Conservation (phyloP, 163 green algal species). For the Smithsoniella earleae region DNA sequence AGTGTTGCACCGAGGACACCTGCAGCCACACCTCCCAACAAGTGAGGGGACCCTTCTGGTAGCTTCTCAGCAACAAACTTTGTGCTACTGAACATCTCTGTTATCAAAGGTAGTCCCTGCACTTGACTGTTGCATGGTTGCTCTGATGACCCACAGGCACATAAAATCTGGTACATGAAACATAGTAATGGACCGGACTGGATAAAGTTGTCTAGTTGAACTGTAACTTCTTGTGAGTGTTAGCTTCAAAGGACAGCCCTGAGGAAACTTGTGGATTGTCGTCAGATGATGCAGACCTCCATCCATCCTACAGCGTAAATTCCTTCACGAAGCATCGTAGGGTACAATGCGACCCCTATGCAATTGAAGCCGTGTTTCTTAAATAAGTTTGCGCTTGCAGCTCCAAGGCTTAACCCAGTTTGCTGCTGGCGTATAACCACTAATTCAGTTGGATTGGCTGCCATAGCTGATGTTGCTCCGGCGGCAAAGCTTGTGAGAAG, state of each 20-base stretch:
- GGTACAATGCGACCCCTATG: not conserved
- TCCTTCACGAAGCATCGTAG: constrained; percentile 20
- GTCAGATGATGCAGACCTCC: too few relatives aligned
- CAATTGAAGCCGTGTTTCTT: not conserved
- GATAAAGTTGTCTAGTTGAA: too few relatives aligned
- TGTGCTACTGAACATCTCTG: not conserved
- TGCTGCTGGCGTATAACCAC: constrained; percentile 66
- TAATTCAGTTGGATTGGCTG: constrained; percentile 74
- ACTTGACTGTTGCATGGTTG: not conserved
- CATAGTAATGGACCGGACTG: too few relatives aligned
- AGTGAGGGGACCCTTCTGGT: constrained; percentile 41
- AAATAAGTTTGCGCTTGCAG: not conserved
- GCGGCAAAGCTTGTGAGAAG: constrained; percentile 46
- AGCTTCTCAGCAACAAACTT: constrained; percentile 33
- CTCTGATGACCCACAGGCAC: not conserved
- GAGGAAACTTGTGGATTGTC: too few relatives aligned
- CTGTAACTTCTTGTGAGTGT: too few relatives aligned
- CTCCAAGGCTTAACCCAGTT: not conserved
- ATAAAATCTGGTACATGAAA: not conserved
- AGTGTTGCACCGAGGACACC: constrained; percentile 63
- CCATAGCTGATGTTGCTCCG: constrained; percentile 61
- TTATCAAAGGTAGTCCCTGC: not conserved
- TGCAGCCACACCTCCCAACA: constrained; percentile 53
- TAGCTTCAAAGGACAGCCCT: too few relatives aligned
- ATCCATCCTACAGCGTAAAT: constrained; percentile 18